Evolutionary conservation across 1,139 yeast genomes (phyloP), one percentile per base, ranked within the genome.

Genomic region (Ogataea hybrid): DNA sequence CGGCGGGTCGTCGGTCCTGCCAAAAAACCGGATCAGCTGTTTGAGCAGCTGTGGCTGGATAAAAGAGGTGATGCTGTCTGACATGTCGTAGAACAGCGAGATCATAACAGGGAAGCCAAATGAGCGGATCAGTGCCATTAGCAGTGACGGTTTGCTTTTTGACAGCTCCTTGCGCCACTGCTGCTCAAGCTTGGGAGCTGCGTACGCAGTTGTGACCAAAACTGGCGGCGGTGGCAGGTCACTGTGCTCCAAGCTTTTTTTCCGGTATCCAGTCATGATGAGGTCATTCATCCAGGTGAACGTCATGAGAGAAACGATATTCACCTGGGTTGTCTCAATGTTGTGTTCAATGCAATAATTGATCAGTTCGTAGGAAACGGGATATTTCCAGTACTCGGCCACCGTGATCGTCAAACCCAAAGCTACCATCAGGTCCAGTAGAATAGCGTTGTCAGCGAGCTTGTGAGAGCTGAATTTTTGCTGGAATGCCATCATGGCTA

Each of bases 201-300:
- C 54, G 14, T 56, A 51, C n/a, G 51, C 49, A 0, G 84, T 71
- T 11, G 75, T 68, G 7, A 79, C 61, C 25, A 69, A 61, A 2
- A 65, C 59, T 1, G 84, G 83, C 2, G 82, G 73, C 25, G 69
- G 63, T 2, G 86, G 85, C 38, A 81, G 64, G 48, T 77, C 79
- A 2, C 72, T 69, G 28, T 73, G 70, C 14, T 73, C 73, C 7
- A 75, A 64, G 5, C 77, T 68, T 46, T 71, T 70, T 32, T 70
- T 70, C 10, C 59, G 57, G 45, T 76, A 75, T 0, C 83, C 77
- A 41, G 71, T 71, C 20, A 58, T 54, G 28, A 81, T 72, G 45
- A 81, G 55, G 1, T 64, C 66, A 52, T 79, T 80, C 82, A 81
- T 77, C 85, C 85, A 80, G 7, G 75, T 66, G 50, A 77, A 80